Percentiles rank a stretch among this genome's conserved stretches.
Evolutionary conservation across 768 basidiomycete species (phyloP).

Genomic region (Boletus coccyginus): DNA sequence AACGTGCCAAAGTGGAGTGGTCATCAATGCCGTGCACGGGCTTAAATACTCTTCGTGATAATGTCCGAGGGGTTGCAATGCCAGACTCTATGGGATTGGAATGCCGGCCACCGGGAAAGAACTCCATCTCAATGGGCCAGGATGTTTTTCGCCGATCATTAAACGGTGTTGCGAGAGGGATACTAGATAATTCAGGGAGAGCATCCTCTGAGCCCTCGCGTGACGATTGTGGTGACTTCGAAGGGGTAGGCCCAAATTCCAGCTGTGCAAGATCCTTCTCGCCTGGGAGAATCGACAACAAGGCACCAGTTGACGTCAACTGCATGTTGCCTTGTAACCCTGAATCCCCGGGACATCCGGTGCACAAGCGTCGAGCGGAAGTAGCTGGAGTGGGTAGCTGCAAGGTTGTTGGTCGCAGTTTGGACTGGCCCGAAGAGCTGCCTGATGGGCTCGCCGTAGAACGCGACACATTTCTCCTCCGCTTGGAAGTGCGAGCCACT

Average conservation of each 20-base stretch:
- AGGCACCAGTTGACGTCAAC: background rate
- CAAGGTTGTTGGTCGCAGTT: background rate
- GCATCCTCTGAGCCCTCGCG: background rate
- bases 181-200: background rate
- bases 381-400: slow-evolving; percentile 27
- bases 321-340: background rate
- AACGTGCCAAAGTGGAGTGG: slow-evolving; percentile 1
- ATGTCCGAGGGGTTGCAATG: slow-evolving; percentile 18
- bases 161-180: slow-evolving; percentile 10
- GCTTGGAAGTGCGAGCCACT: slow-evolving; percentile 16
- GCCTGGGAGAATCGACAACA: background rate
- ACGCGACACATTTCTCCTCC: slow-evolving; percentile 2
- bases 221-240: background rate
- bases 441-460: background rate
- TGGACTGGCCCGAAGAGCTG: slow-evolving; percentile 1
- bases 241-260: slow-evolving; percentile 1
- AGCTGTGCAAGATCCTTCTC: slow-evolving; percentile 3
- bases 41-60: slow-evolving; percentile 3
- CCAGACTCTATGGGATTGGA: background rate
- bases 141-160: background rate
- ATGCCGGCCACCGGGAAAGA: background rate
- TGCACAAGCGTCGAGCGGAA: slow-evolving; percentile 12
- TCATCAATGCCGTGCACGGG: background rate
- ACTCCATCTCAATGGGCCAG: background rate
- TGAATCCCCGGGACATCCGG: background rate